Evolutionary conservation across 352 stramenopile species (phyloP), one percentile per base, ranked within the genome.

Genomic region (Aphanomyces astaci): DNA sequence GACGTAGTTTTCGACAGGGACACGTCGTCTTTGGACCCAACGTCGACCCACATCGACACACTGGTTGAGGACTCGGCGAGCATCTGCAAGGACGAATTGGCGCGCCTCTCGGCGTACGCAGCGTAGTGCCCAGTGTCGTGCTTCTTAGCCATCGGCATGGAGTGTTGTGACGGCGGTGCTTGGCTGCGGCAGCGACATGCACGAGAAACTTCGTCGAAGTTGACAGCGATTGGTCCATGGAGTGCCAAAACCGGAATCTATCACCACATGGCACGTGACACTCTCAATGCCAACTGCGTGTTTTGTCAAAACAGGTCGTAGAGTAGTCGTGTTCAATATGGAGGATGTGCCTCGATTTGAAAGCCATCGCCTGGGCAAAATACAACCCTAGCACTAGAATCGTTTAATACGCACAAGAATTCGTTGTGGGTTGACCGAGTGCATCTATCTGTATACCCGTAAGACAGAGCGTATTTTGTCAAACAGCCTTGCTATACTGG

Each of bases 1-100:
- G 84, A 88, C 71, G 80, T 88, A 15, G 86, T 86, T 68, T 93
- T 93, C 74, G 89, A 93, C 33, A 95, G 67, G 19, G 78, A 80
- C 51, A 93, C 82, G 69, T 92, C 86, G 56, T 85, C 78, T 65
- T 93, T 93, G 31, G 76, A 80, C 64, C 62, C 62, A 28, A 68
- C 33, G 36, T 68, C 62, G 15, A 49, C n/a, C 62, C 62, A 68
- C 22, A 51, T 59, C 9, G 62, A 68, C 19, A 36, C 31, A 4
- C 43, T 24, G 19, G 62, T 59, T 5, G 62, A 32, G 5, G 48
- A 11, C 13, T 68, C 62, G 24, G 30, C 22, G 4, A 68, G 43
- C 51, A 68, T 57, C 43, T 68, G 62, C 33, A 68, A n/a, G 3
- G 62, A 19, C 4, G 62, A 43, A 48, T 68, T 68, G 17, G 62